These are phyloP conservation scores for Isabelozyma pseudorhagii DNA, from an alignment of 805 yeast genomes.

Conservation along the genomic window DNA sequence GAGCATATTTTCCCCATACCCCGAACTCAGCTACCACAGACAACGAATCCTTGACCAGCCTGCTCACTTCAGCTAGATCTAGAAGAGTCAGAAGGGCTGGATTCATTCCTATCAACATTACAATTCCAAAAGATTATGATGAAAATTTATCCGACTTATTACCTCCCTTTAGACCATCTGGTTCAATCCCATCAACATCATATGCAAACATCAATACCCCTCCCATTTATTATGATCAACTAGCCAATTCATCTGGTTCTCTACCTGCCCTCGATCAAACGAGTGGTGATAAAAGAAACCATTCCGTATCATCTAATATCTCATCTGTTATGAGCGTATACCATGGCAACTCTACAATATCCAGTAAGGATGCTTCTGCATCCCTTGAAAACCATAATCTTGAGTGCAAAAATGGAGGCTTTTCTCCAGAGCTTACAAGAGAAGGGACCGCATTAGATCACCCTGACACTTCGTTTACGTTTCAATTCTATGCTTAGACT, in stretches of 20 bases:
- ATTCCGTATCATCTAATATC: conserved; percentile 12
- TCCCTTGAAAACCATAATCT: background rate
- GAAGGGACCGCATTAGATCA: background rate
- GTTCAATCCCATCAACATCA: background rate
- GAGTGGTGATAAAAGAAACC: conserved; percentile 3
- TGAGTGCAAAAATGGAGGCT: background rate
- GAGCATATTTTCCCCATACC: background rate
- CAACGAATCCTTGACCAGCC: background rate
- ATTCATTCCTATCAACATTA: conserved; percentile 8
- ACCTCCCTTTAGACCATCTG: conserved; percentile 10
- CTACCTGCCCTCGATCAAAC: background rate
- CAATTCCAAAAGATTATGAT: background rate
- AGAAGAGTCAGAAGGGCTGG: background rate
- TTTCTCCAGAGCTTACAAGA: background rate
- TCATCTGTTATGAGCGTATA: conserved; percentile 18
- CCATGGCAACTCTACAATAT: conserved; percentile 1
- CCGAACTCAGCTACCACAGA: background rate
- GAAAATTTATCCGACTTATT: conserved; percentile 1
- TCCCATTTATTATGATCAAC: background rate
- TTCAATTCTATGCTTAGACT: background rate
- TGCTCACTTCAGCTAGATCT: background rate
- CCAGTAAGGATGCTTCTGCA: background rate
- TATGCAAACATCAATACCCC: background rate
- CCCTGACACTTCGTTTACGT: background rate
- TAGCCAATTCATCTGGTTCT: background rate